A percentile compares a stretch with the other conserved stretches of the same genome.
phyloP scores from a whole-genome alignment of 1,139 yeast genomes.

The Taphrina confusa region DNA sequence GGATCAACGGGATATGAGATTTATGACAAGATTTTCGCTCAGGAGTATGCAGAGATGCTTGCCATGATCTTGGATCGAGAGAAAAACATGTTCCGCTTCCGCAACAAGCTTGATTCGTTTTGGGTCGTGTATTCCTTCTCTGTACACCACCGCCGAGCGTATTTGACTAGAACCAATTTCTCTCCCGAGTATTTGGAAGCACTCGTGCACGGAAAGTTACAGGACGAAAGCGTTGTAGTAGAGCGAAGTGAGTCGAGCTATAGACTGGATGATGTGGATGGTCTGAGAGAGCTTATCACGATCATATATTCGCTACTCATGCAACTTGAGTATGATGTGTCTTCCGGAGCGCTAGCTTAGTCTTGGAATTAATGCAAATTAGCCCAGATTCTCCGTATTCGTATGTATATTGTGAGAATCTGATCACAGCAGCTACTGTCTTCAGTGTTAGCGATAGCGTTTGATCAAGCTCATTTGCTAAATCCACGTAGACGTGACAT shows the following conservation, averaged over 20 bases:
- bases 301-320: background rate
- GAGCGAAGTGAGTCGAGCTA: background rate
- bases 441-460: too few species aligned
- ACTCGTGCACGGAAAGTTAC: background rate
- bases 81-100: background rate
- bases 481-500: too few species aligned
- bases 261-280: background rate
- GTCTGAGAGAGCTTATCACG: background rate
- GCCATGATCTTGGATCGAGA: background rate
- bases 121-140: background rate
- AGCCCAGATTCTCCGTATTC: too few species aligned
- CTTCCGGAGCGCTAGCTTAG: background rate
- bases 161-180: background rate
- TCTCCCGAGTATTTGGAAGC: background rate
- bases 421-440: too few species aligned
- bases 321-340: background rate
- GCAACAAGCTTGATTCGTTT: too few species aligned
- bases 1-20: background rate
- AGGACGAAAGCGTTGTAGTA: background rate
- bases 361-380: too few species aligned
- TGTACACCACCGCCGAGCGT: background rate
- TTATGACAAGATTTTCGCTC: background rate
- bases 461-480: too few species aligned
- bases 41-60: background rate
- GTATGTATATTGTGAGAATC: too few species aligned